A percentile compares a stretch with the other conserved stretches of the same genome.
Evolutionary conservation across 1,284 basidiomycete genomes (phyloP).

Genomic region (Puccinia triticina): DNA sequence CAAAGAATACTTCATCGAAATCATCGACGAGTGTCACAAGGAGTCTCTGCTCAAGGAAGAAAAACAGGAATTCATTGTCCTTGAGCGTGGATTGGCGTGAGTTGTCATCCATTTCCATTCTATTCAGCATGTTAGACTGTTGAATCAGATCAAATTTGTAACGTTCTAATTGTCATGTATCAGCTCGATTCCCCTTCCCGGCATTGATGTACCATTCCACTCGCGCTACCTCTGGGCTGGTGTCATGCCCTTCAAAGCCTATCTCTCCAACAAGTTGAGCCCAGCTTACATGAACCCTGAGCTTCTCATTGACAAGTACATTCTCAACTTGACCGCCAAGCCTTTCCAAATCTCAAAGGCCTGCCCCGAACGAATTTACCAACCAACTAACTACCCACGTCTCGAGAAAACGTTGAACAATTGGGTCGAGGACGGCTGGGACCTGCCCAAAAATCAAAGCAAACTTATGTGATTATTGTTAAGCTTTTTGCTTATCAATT

Average conservation of each 20-base stretch:
- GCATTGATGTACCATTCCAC: conserved; percentile 99
- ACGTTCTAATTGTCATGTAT: too few relatives aligned
- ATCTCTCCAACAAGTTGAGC: conserved; percentile 97
- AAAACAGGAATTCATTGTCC: conserved; percentile 79
- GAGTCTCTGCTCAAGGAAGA: conserved; percentile 75
- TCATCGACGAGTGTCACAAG: conserved; percentile 79
- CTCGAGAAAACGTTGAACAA: conserved; percentile 88
- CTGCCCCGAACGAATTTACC: conserved; percentile 92
- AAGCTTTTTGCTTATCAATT: conserved; percentile 97
- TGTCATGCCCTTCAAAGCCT: conserved; percentile 93
- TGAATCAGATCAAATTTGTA: too few relatives aligned
- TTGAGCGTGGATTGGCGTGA: conserved; percentile 85
- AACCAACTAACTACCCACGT: conserved; percentile 79
- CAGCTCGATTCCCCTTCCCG: conserved; percentile 81
- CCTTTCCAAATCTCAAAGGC: conserved; percentile 87
- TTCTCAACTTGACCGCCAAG: conserved; percentile 93
- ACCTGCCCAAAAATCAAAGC: conserved; percentile 76
- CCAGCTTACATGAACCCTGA: conserved; percentile 85
- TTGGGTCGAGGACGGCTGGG: conserved; percentile 94
- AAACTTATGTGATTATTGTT: conserved; percentile 92
- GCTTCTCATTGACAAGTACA: conserved; percentile 88
- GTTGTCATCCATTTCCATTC: background rate
- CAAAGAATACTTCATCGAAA: conserved; percentile 86
- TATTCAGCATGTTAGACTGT: too few relatives aligned
- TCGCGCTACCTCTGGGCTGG: conserved; percentile 98